These are phyloP conservation scores for Massospora cicadina DNA, from an alignment of 371 early-diverging fungal species.

Conservation along the genomic window DNA sequence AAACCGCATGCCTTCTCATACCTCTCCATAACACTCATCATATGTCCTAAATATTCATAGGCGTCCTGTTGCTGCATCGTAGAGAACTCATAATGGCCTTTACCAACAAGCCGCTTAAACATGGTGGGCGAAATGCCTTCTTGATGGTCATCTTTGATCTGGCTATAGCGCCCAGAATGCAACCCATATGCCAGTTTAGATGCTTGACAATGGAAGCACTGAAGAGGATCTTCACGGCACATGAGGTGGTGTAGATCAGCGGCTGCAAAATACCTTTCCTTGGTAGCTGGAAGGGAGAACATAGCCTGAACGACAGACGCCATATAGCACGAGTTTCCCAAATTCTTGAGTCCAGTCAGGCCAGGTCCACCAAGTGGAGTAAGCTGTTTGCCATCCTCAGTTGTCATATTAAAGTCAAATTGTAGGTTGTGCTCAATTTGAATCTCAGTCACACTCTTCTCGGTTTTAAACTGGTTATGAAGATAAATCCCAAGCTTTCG, in stretches of 20 bases:
- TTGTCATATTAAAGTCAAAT: constrained; percentile 94
- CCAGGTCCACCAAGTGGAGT: constrained; percentile 75
- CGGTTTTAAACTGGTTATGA: constrained; percentile 64
- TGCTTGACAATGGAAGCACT: constrained; percentile 76
- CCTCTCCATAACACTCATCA: constrained; percentile 49
- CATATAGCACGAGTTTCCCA: constrained; percentile 97
- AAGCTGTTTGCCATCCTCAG: constrained; percentile 79
- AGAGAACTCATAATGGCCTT: constrained; percentile 78
- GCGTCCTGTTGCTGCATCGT: constrained; percentile 97
- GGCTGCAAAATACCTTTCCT: constrained; percentile 28
- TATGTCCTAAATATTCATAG: constrained; percentile 75
- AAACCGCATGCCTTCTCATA: constrained; percentile 37
- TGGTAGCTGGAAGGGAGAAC: constrained; percentile 51
- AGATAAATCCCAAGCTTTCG: constrained; percentile 78
- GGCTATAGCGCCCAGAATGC: constrained; percentile 61
- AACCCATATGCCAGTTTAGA: constrained; percentile 81
- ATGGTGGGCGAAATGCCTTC: constrained; percentile 62
- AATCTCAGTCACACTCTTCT: constrained; percentile 82
- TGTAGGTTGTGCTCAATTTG: constrained; percentile 89
- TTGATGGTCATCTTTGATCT: constrained; percentile 22
- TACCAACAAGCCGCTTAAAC: constrained; percentile 81
- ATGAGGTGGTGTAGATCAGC: constrained; percentile 38
- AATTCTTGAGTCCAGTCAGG: constrained; percentile 77
- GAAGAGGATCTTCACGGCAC: constrained; percentile 43
- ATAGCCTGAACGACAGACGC: constrained; percentile 79